phyloP scores from a whole-genome alignment of 129 eudicot species.

The Centella asiatica region DNA sequence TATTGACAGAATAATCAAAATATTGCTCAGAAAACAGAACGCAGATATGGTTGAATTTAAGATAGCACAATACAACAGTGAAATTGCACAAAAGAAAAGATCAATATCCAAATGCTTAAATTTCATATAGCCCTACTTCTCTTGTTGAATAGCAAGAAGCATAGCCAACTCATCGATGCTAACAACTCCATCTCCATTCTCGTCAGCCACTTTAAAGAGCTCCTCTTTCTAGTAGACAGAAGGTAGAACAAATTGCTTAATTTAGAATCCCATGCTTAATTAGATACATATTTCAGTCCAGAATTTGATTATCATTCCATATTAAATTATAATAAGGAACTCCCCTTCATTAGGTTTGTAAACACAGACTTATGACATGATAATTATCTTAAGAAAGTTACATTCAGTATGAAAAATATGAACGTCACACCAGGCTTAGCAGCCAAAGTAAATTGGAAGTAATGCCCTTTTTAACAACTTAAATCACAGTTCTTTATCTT shows the following conservation, averaged over 20 bases:
- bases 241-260: neutral
- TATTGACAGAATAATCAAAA: no score
- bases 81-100: neutral
- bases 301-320: neutral
- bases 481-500: neutral
- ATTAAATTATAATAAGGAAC: neutral
- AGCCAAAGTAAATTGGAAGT: neutral
- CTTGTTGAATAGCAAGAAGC: slow-evolving; percentile 83
- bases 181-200: slow-evolving; percentile 84
- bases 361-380: neutral
- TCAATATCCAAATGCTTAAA: neutral
- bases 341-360: neutral
- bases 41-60: no score
- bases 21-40: no score
- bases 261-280: neutral
- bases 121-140: slow-evolving; percentile 50
- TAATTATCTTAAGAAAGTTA: neutral
- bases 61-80: neutral
- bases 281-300: neutral
- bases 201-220: slow-evolving; percentile 83
- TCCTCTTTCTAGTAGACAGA: slow-evolving; percentile 61
- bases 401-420: no score
- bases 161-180: slow-evolving; percentile 93
- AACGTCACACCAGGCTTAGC: neutral
- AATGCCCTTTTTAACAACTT: neutral